Evolutionary conservation across 805 yeast genomes (phyloP), one percentile per base, ranked within the genome.

Genomic region (Kazachstania taianensis): DNA sequence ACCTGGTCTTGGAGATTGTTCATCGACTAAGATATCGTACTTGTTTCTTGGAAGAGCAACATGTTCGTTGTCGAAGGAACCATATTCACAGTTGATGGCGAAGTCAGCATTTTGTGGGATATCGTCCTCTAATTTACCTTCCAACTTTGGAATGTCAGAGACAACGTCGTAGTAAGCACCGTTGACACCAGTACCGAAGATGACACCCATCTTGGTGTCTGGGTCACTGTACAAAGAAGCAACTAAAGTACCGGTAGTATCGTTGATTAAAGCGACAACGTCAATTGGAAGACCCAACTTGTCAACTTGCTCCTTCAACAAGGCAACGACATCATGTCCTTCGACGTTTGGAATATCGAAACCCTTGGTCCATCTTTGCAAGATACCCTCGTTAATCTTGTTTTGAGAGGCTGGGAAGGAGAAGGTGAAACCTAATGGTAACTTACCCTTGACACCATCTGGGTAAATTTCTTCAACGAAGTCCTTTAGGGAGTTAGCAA

Each of bases 1-100:
- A 45, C 89, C 87, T 30, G 96, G 96, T 65, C 96, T 79, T 50
- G 96, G 96, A 29, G 94, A 81, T 54, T 81, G 79, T 18, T 62
- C 66, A 60, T 87, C 96, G 46, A 87, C 78, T 45, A 67, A 70
- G 38, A 77, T 55, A 60, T 87, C 97, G 59, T 77, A 87, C 58
- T 79, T 78, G 46, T 94, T 86, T 65, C 95, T 75, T 55, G 96
- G 96, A 49, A 87, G 71, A 20, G 77, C 73, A 7, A 50, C 39
- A 55, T 80, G 94, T 62, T 84, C 95, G 57, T 85, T 87, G 61
- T 89, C 96, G 56, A 87, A 87, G 5, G 96, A 89, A 53, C 97
- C 96, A 66, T 87, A 87, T 66, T 87, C 97, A 69, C 96, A 86
- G 69, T 87, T 87, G 61, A 87, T 87, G 36, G 95, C 95, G 94